Evolutionary conservation across 495 filamentous ascomycete species (phyloP).

Genomic region (Penicillium goetzii): DNA sequence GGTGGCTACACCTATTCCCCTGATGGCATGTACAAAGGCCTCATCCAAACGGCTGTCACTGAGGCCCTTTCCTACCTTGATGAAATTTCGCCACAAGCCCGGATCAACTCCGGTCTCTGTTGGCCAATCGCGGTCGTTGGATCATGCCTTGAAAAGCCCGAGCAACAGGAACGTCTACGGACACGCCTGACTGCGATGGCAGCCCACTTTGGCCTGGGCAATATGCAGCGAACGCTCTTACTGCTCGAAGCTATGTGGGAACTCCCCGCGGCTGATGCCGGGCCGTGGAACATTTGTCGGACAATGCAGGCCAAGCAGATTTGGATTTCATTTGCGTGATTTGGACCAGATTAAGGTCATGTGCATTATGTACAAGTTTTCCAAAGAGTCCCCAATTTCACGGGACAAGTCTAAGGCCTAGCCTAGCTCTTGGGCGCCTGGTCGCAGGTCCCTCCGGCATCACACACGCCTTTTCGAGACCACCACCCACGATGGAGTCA

Average conservation of each 20-base stretch:
- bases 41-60: slow-evolving; percentile 34
- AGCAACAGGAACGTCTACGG: slow-evolving; percentile 32
- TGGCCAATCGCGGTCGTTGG: slow-evolving; percentile 46
- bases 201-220: slow-evolving; percentile 38
- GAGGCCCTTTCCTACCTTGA: slow-evolving; percentile 38
- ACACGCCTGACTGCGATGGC: slow-evolving; percentile 33
- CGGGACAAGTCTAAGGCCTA: not conserved
- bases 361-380: not conserved
- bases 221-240: slow-evolving; percentile 42
- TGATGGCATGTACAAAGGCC: slow-evolving; percentile 39
- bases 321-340: slow-evolving; percentile 47
- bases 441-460: slow-evolving; percentile 80
- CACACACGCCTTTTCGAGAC: slow-evolving; percentile 91
- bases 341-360: no score
- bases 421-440: slow-evolving; percentile 66
- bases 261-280: slow-evolving; percentile 30
- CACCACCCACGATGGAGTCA: slow-evolving; percentile 88
- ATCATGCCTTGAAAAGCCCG: slow-evolving; percentile 30
- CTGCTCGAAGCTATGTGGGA: slow-evolving; percentile 45
- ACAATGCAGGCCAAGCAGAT: slow-evolving; percentile 45
- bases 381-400: not conserved
- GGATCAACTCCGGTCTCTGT: slow-evolving; percentile 44
- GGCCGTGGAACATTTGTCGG: slow-evolving; percentile 46
- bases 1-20: slow-evolving; percentile 31
- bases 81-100: slow-evolving; percentile 33